phyloP scores from a whole-genome alignment of 2,329 filamentous ascomycete genomes.

The Epichloe scottii region DNA sequence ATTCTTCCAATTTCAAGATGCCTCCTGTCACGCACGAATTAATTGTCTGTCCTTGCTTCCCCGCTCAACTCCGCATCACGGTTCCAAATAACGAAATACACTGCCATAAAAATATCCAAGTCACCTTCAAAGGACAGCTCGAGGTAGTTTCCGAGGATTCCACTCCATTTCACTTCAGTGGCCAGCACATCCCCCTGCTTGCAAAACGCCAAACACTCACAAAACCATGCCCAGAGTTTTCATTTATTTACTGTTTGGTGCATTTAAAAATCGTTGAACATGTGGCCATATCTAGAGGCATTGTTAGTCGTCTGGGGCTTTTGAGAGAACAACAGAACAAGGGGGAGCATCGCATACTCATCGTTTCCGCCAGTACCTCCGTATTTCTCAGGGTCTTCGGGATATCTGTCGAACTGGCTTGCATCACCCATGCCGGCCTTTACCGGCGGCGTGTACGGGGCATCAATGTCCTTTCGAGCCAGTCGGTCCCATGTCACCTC shows the following conservation, averaged over 20 bases:
- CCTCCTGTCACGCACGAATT: neutral
- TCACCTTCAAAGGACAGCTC: neutral
- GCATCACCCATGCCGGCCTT: conserved; percentile 89
- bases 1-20: neutral
- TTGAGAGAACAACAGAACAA: conserved; percentile 16
- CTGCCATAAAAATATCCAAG: neutral
- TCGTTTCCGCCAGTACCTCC: conserved; percentile 60
- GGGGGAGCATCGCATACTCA: conserved; percentile 48
- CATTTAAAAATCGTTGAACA: conserved; percentile 62
- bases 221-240: neutral
- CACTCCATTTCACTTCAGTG: neutral
- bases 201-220: neutral
- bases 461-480: conserved; percentile 92
- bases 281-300: conserved; percentile 49
- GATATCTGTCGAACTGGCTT: conserved; percentile 96
- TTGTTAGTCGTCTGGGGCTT: conserved; percentile 5
- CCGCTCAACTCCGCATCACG: neutral
- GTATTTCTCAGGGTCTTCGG: conserved; percentile 91
- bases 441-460: conserved; percentile 92
- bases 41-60: neutral
- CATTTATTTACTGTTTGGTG: neutral
- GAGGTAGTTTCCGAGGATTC: neutral
- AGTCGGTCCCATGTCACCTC: conserved; percentile 97
- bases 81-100: neutral
- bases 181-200: neutral